Evolutionary conservation across 139 green algal genomes (phyloP).

Genomic region (Chlorella sp.): DNA sequence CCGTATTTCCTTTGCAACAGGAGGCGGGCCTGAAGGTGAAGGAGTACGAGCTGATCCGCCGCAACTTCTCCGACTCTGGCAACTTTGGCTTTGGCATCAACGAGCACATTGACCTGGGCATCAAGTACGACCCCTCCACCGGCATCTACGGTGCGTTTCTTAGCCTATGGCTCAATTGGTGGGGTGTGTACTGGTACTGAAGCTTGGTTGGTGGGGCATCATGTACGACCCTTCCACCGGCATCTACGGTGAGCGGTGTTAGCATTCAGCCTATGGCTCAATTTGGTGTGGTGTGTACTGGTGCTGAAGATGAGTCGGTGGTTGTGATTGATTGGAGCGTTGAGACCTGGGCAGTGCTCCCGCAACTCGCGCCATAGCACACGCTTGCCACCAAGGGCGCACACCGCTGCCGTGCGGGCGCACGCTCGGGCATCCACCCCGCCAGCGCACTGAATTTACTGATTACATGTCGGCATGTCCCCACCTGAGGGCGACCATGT

Average conservation of each 20-base stretch:
- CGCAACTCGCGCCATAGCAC: too few relatives aligned
- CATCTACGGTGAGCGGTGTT: constrained; percentile 73
- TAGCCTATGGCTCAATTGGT: too few relatives aligned
- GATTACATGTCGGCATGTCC: constrained; percentile 56
- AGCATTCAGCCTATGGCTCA: too few relatives aligned
- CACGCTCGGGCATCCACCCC: too few relatives aligned
- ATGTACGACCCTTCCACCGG: constrained; percentile 99
- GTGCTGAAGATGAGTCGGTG: too few relatives aligned
- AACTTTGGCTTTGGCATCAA: constrained; percentile 98
- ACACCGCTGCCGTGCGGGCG: too few relatives aligned
- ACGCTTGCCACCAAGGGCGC: too few relatives aligned
- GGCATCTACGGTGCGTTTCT: constrained; percentile 94
- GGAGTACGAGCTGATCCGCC: constrained; percentile 98
- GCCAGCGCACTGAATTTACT: constrained; percentile 48
- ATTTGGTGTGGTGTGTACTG: too few relatives aligned
- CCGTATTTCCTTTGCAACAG: constrained; percentile 38
- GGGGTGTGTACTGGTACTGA: too few relatives aligned
- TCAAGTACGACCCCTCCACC: constrained; percentile 99
- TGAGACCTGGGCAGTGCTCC: too few relatives aligned
- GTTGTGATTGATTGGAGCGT: too few relatives aligned
- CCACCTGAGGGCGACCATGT: constrained; percentile 45
- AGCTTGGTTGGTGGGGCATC: constrained; percentile 99
- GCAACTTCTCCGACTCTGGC: constrained; percentile 96
- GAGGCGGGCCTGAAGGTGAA: constrained; percentile 99
- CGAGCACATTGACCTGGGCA: constrained; percentile 99